These are phyloP conservation scores for Scutellospora calospora DNA, from an alignment of 371 early-diverging fungal genomes.

Conservation along the genomic window DNA sequence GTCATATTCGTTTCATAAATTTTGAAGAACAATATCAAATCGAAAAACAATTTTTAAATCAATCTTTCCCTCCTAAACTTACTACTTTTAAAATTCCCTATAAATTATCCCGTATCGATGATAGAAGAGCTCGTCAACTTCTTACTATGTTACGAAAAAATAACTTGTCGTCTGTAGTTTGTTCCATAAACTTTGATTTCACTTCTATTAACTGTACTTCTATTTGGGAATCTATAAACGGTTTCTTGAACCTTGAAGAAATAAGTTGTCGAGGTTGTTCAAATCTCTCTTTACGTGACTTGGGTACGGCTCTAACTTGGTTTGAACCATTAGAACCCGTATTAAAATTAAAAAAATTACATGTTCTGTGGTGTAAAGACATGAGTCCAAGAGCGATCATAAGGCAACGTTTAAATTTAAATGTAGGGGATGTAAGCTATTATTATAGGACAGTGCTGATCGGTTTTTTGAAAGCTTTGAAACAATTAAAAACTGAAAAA, in stretches of 20 bases:
- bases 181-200: constrained; percentile 21
- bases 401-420: background rate
- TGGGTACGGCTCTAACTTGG: constrained; percentile 6
- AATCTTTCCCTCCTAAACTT: background rate
- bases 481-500: background rate
- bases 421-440: background rate
- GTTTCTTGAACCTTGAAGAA: background rate
- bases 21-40: background rate
- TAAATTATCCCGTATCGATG: background rate
- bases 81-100: background rate
- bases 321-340: background rate
- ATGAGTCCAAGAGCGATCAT: background rate
- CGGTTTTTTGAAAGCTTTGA: background rate
- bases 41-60: background rate
- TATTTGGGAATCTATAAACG: background rate
- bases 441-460: too few relatives aligned
- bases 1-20: background rate
- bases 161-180: background rate
- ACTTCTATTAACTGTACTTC: background rate
- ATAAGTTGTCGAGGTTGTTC: constrained; percentile 29
- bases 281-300: background rate
- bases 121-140: background rate
- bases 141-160: background rate
- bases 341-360: constrained; percentile 31
- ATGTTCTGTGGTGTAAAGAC: constrained; percentile 21